Evolutionary conservation across 306 rosid genomes (phyloP).

Genomic region (Cucurbita moschata): DNA sequence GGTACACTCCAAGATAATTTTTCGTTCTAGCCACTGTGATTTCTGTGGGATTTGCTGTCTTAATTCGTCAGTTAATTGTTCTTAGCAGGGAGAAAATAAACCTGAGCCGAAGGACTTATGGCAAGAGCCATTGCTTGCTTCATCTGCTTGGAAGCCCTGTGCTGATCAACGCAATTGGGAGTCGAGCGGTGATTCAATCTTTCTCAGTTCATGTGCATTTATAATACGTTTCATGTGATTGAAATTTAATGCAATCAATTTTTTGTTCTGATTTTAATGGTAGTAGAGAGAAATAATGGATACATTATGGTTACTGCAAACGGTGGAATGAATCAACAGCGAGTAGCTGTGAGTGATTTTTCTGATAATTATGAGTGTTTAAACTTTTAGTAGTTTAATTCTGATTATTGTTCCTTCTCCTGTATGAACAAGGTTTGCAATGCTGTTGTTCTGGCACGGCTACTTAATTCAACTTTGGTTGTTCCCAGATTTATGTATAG

Average conservation of each 20-base stretch:
- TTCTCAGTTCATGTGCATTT: background rate
- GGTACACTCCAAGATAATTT: conserved; percentile 28
- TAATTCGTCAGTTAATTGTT: conserved; percentile 9
- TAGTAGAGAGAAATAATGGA: conserved; percentile 64
- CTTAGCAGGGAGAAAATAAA: conserved; percentile 43
- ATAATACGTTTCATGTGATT: conserved; percentile 7
- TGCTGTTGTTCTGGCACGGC: conserved; percentile 65
- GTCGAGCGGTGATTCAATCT: conserved; percentile 36
- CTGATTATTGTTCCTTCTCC: conserved; percentile 7
- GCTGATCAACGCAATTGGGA: conserved; percentile 74
- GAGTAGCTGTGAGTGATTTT: conserved; percentile 72
- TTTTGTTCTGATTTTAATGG: conserved; percentile 6
- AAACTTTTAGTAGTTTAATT: background rate
- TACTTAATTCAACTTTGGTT: conserved; percentile 72
- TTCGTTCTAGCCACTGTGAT: background rate
- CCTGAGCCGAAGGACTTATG: conserved; percentile 93
- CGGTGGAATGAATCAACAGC: conserved; percentile 95
- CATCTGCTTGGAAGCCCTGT: conserved; percentile 88
- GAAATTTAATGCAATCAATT: background rate
- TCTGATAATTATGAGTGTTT: background rate
- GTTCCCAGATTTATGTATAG: conserved; percentile 85
- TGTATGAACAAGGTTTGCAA: conserved; percentile 68
- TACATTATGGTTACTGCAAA: conserved; percentile 86
- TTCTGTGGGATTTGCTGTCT: conserved; percentile 12
- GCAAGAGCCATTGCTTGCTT: conserved; percentile 79